phyloP scores from a whole-genome alignment of 345 rosid species.

The Ceriops tagal region DNA sequence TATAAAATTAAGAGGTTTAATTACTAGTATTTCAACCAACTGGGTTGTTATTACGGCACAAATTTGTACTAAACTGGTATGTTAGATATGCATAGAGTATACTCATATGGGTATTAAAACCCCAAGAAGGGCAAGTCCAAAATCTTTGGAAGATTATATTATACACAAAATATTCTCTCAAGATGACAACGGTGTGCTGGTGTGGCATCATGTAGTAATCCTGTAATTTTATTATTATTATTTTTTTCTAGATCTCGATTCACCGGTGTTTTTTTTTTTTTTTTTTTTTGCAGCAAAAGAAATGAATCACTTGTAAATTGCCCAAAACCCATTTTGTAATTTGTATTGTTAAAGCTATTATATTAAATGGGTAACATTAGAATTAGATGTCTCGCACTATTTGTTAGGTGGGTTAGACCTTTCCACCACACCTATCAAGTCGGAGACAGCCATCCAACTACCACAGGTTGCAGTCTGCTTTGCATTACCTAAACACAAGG shows the following conservation, averaged over 20 bases:
- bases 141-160: slow-evolving; percentile 6
- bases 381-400: background rate
- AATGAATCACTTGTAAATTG: background rate
- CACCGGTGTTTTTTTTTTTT: no score
- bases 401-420: background rate
- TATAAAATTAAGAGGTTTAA: no score
- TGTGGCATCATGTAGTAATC: no score
- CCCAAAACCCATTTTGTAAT: background rate
- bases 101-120: background rate
- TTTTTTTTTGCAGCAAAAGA: no score
- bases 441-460: background rate
- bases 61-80: background rate
- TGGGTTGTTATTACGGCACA: no score
- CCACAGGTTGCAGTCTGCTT: background rate
- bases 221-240: no score
- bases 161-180: background rate
- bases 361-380: no score
- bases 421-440: background rate
- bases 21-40: no score
- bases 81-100: background rate
- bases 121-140: slow-evolving; percentile 1
- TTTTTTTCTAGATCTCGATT: no score
- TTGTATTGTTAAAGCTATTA: background rate
- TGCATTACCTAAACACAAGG: background rate
- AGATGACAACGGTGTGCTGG: no score